Evolutionary conservation across 257 asterid genomes (phyloP), one percentile per base, ranked within the genome.

Genomic region (Cordia subcordata): DNA sequence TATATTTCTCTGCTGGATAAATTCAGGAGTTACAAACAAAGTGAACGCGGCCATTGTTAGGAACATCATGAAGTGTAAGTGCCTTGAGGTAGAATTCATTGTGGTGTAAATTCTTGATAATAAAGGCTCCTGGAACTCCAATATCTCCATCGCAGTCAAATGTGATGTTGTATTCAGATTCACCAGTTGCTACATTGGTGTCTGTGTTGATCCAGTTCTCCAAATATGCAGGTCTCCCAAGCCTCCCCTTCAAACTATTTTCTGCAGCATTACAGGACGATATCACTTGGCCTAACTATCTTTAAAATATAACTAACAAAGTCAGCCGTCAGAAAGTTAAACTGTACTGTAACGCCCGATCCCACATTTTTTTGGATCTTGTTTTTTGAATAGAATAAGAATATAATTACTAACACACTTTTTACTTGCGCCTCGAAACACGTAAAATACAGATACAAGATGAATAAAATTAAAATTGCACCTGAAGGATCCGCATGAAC

Each of bases 11-110:
- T 15, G 75, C 67, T 0, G 76, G 79, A 13, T 68, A 72, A 18
- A 72, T 73, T 79, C 82, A 76, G 33, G 82, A 76, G 38, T 72
- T 57, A 40, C 82, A 76, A 12, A 57, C 58, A n/a, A 76, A 76
- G 19, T 60, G 70, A 14, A 72, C 8, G 1, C 8, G 33, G 0
- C 67, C 75, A 40, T 65, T 71, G 19, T 35, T 49, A 27, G 75
- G 71, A 39, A 61, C 60, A 49, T 68, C 55, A 51, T 76, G 71
- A 55, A 76, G 76, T 1, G 76, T 68, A 19, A 76, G 63, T 5
- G 78, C 64, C 58, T 76, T 76, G 53, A 76, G 82, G 53, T 44
- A 76, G 63, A 76, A 76, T n/a, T 76, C 79, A 53, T 16, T 57
- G 32, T 45, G 67, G 39, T 76, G 79, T 0, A 18, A 35, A 39